Conservation (phyloP, 2,329 filamentous ascomycete species). For the Harringtonia lauricola region DNA sequence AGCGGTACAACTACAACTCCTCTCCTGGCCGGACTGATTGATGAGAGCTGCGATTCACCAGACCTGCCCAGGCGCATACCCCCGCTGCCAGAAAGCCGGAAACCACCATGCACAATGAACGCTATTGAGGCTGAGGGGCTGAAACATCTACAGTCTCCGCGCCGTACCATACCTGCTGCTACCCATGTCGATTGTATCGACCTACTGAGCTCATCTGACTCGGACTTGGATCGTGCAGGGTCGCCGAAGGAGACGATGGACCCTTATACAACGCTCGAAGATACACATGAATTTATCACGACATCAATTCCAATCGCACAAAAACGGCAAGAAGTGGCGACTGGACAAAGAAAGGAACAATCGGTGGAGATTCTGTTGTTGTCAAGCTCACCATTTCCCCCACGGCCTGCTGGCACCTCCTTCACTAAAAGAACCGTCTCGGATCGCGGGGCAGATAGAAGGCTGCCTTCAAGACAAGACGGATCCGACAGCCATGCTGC, state of each 20-base stretch:
- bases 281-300: not conserved
- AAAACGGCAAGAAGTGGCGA: not conserved
- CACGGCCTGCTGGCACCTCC: not conserved
- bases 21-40: too few species aligned
- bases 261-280: not conserved
- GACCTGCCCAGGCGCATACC: too few species aligned
- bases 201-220: conserved; percentile 7
- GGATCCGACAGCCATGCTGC: too few species aligned
- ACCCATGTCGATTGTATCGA: conserved; percentile 4
- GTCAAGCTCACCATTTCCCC: conserved; percentile 1
- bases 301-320: not conserved
- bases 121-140: not conserved
- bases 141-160: not conserved
- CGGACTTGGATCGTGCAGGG: not conserved
- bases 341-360: not conserved
- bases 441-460: not conserved
- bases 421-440: not conserved
- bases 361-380: conserved; percentile 1
- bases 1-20: too few species aligned
- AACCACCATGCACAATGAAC: too few species aligned
- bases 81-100: too few species aligned
- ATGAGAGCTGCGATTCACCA: too few species aligned
- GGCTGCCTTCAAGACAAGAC: not conserved
- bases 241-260: not conserved
- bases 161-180: not conserved